phyloP scores from a whole-genome alignment of 73 alveolate genomes.

The Paramecium tetraurelia region DNA sequence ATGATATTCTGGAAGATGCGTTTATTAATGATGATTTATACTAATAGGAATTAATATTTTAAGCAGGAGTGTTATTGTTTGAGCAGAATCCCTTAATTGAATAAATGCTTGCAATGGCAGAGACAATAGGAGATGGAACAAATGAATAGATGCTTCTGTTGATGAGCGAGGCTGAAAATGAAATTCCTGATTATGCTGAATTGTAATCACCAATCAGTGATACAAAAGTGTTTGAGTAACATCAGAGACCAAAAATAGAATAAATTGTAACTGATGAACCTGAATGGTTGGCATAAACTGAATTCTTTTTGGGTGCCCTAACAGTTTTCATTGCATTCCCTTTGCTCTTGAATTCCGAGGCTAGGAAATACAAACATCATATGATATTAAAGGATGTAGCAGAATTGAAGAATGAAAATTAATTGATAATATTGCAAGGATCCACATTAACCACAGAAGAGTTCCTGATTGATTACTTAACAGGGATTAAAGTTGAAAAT shows the following conservation, averaged over 20 bases:
- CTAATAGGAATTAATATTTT: slow-evolving; percentile 19
- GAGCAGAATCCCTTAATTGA: slow-evolving; percentile 43
- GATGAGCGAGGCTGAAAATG: slow-evolving; percentile 14
- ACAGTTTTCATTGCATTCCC: slow-evolving; percentile 35
- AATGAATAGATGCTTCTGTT: slow-evolving; percentile 19
- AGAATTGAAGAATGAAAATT: not conserved
- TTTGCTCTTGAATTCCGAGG: not conserved
- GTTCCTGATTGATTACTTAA: not conserved
- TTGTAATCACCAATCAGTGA: slow-evolving; percentile 35
- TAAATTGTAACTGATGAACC: slow-evolving; percentile 35
- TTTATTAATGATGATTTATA: slow-evolving; percentile 19
- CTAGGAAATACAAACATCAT: slow-evolving; percentile 29
- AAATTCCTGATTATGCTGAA: slow-evolving; percentile 43
- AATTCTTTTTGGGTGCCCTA: slow-evolving; percentile 39
- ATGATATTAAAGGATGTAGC: slow-evolving; percentile 31
- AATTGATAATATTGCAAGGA: not conserved
- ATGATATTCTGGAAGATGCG: slow-evolving; percentile 5
- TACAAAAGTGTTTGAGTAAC: slow-evolving; percentile 1
- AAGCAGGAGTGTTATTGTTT: slow-evolving; percentile 19
- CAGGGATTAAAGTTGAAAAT: slow-evolving; percentile 27
- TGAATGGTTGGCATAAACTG: slow-evolving; percentile 36
- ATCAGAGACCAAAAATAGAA: slow-evolving; percentile 37
- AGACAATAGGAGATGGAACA: slow-evolving; percentile 32
- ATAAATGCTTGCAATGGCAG: slow-evolving; percentile 40
- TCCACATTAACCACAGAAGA: not conserved